Conservation (phyloP, 257 asterid species). For the Solanum peruvianum region DNA sequence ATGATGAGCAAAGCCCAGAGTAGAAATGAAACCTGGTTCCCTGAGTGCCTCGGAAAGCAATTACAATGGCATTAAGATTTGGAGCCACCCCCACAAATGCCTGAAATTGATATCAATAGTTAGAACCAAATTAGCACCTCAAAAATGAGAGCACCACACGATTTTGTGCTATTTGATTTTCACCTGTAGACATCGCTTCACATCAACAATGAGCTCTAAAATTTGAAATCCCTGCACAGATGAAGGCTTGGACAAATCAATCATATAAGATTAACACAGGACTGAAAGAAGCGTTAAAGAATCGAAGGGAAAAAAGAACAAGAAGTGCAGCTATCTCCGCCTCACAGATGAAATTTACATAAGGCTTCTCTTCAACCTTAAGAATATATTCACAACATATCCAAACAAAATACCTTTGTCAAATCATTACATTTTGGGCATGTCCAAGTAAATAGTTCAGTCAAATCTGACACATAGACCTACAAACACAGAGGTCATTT, state of each 20-base stretch:
- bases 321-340: no score
- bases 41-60: constrained; percentile 97
- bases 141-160: background rate
- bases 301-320: no score
- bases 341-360: background rate
- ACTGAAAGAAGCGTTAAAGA: no score
- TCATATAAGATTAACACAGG: background rate
- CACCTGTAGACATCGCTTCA: constrained; percentile 85
- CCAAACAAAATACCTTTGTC: constrained; percentile 41
- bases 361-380: background rate
- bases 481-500: constrained; percentile 18
- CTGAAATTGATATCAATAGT: constrained; percentile 24
- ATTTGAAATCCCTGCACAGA: constrained; percentile 80
- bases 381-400: background rate
- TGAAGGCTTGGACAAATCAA: background rate
- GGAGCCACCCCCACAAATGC: constrained; percentile 87
- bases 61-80: constrained; percentile 66
- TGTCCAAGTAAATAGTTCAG: constrained; percentile 87
- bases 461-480: constrained; percentile 85
- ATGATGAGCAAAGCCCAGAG: background rate
- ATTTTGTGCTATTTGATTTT: background rate
- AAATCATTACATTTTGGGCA: constrained; percentile 78
- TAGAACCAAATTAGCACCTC: background rate
- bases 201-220: constrained; percentile 81
- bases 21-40: constrained; percentile 47